These are phyloP conservation scores for Paspalum notatum DNA, from an alignment of 176 grass and related monocot species.

Conservation along the genomic window DNA sequence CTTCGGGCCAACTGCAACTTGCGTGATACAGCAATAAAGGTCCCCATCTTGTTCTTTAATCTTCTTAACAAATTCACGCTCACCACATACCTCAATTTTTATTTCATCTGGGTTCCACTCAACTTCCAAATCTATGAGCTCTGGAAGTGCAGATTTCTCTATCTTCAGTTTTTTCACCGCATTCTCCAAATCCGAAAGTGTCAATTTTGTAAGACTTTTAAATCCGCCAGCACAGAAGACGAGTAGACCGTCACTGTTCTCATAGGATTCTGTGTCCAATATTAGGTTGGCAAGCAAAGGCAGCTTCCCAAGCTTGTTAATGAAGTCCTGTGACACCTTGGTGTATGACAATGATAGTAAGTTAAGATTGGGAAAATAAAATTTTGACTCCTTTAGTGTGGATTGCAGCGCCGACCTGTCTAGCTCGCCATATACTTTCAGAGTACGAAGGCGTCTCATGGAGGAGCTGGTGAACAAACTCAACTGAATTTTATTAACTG, in stretches of 20 bases:
- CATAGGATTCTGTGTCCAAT: neutral
- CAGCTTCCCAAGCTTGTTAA: neutral
- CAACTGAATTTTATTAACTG: neutral
- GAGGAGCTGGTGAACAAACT: neutral
- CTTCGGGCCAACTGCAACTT: neutral
- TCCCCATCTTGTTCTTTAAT: neutral
- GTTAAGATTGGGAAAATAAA: neutral
- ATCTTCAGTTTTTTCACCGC: neutral
- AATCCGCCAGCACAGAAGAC: neutral
- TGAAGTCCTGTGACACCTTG: neutral
- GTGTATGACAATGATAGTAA: neutral
- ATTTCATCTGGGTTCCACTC: neutral
- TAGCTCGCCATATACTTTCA: neutral
- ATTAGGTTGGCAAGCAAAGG: neutral
- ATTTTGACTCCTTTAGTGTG: neutral
- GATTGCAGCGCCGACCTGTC: neutral
- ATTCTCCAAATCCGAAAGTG: neutral
- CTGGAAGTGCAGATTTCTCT: neutral
- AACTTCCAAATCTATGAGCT: neutral
- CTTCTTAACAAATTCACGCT: conserved; percentile 1
- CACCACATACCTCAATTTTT: neutral
- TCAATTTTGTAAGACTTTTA: neutral
- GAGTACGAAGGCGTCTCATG: neutral
- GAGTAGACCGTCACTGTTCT: neutral
- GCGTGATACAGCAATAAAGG: neutral